Conservation (phyloP, 352 stramenopile genomes). For the Blastocystis sp. region DNA sequence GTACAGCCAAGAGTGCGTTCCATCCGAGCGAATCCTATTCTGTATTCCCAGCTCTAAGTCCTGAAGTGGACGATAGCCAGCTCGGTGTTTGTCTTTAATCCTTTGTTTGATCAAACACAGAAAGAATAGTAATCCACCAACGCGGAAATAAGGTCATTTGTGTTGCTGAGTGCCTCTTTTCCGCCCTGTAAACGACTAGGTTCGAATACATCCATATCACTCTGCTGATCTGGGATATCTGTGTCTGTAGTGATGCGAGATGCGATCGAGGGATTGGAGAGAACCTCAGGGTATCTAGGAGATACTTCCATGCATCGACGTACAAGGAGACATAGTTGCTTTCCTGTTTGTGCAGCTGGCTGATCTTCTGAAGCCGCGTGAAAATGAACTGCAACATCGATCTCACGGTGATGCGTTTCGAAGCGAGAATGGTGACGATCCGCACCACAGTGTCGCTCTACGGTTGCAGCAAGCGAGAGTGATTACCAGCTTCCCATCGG, state of each 20-base stretch:
- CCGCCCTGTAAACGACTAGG: no score
- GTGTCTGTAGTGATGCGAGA: not conserved
- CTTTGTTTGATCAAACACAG: not conserved
- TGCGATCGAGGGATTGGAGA: not conserved
- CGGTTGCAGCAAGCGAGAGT: no score
- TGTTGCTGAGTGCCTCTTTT: not conserved
- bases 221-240: not conserved
- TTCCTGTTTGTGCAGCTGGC: not conserved
- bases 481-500: no score
- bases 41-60: not conserved
- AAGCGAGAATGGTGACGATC: not conserved
- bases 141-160: not conserved
- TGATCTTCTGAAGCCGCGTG: not conserved
- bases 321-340: not conserved
- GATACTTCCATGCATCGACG: not conserved
- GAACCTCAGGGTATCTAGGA: not conserved
- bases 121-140: not conserved
- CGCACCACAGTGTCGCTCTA: not conserved
- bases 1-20: conserved; percentile 73
- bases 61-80: not conserved
- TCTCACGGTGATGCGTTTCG: not conserved
- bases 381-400: not conserved
- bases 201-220: not conserved
- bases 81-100: not conserved
- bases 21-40: not conserved